Evolutionary conservation across 768 basidiomycete species (phyloP), one percentile per base, ranked within the genome.

Genomic region (Hypholoma fasciculare): DNA sequence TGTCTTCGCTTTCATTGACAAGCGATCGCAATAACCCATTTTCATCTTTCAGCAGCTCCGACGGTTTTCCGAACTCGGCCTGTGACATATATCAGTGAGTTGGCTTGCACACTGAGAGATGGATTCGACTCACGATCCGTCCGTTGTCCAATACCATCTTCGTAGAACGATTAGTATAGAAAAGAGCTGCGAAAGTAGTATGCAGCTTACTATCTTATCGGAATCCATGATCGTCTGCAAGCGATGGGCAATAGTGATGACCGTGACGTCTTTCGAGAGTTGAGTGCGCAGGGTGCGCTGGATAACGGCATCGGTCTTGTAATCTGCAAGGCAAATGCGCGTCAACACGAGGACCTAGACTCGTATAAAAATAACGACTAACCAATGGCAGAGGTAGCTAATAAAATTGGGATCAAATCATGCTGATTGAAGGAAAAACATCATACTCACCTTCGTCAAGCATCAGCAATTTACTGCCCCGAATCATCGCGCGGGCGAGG

Each of bases 151-250:
- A 56, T 1, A 64, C 63, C 79, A 71, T 91, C 84, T 69, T 17
- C 9, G 1, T 1, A 52, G 9, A 17, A 17, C 12, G n/a, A 4
- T 9, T 7, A 13, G 8, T 13, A 20, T 26, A 2, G 44, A 3
- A 27, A 4, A 47, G 1, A 7, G 6, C 3, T 11, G 17, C 16
- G 38, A 38, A 39, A 23, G 20, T 50, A 27, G 36, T 7, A 44
- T 13, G 12, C 20, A 19, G 19, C 80, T 44, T 49, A 81, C 78
- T 54, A 82, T 77, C 61, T 76, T 81, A 73, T 84, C 82, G 68
- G 87, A 79, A 71, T 90, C 84, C 69, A 90, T 84, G 52, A 89
- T 83, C 0, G 87, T 89, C 60, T 83, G 81, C 11, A 89, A 75
- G 38, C 87, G 74, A 72, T 91, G 90, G 16, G 90, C 90, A 44